A percentile compares a stretch with the other conserved stretches of the same genome.
These are phyloP conservation scores for Fraxinus velutina DNA, from an alignment of 305 asterid species.

Conservation along the genomic window DNA sequence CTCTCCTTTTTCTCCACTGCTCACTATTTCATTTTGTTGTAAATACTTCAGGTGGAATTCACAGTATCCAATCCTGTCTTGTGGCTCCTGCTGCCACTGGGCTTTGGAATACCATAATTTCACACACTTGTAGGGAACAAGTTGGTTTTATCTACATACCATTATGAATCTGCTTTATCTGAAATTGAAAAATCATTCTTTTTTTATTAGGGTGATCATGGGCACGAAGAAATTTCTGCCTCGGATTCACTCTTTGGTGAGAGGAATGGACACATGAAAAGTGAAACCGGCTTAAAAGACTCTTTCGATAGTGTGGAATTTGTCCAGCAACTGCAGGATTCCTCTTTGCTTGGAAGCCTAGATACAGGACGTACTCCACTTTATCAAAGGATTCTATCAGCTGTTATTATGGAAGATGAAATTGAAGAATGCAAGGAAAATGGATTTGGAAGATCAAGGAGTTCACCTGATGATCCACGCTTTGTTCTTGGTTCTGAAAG, in stretches of 20 bases:
- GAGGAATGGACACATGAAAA: constrained; percentile 40
- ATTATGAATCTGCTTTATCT: constrained; percentile 23
- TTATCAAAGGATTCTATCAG: constrained; percentile 86
- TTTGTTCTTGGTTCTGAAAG: constrained; percentile 36
- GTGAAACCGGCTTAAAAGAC: constrained; percentile 35
- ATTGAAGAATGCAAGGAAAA: constrained; percentile 69
- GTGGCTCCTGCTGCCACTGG: background rate
- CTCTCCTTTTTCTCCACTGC: background rate
- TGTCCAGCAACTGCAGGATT: constrained; percentile 45
- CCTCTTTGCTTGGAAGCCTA: constrained; percentile 42
- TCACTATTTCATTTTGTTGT: background rate
- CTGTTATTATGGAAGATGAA: constrained; percentile 79
- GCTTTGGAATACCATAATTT: background rate
- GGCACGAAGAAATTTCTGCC: constrained; percentile 40
- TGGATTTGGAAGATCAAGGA: constrained; percentile 50
- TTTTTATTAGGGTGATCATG: constrained; percentile 43
- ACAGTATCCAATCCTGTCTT: background rate
- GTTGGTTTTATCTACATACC: constrained; percentile 15
- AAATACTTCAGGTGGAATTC: background rate
- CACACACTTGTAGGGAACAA: background rate
- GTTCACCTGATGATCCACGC: constrained; percentile 45
- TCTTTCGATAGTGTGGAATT: constrained; percentile 38
- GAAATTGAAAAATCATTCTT: constrained; percentile 14
- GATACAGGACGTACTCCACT: constrained; percentile 57
- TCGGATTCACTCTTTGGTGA: constrained; percentile 39